Conservation (phyloP, 495 filamentous ascomycete genomes). For the Penicillium steckii region DNA sequence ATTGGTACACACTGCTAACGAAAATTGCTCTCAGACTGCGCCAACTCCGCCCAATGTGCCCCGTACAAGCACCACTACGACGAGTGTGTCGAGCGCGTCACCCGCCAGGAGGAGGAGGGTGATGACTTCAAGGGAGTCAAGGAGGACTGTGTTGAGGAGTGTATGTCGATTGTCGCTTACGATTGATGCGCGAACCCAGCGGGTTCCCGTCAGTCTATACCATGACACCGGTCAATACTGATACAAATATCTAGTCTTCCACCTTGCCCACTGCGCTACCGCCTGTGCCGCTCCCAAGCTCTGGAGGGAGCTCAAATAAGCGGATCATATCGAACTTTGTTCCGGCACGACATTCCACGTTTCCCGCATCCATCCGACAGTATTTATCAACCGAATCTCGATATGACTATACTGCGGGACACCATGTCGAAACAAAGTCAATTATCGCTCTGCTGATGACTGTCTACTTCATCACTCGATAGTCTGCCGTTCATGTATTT, state of each 20-base stretch:
- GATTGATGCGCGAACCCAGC: not conserved
- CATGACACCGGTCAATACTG: constrained; percentile 5
- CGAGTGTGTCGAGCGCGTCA: constrained; percentile 94
- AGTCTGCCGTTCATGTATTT: constrained; percentile 27
- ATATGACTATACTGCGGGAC: constrained; percentile 5
- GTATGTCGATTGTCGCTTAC: constrained; percentile 59
- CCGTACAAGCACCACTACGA: constrained; percentile 96
- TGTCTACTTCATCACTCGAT: constrained; percentile 12
- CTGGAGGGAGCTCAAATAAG: constrained; percentile 85
- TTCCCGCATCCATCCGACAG: constrained; percentile 9
- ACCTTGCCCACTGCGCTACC: constrained; percentile 90
- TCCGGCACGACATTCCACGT: constrained; percentile 11
- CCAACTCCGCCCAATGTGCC: constrained; percentile 76
- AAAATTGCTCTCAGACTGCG: constrained; percentile 67
- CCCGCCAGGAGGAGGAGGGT: constrained; percentile 63
- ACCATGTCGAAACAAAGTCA: constrained; percentile 12
- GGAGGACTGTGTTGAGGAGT: constrained; percentile 99
- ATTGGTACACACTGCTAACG: constrained; percentile 15
- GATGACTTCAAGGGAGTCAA: constrained; percentile 61
- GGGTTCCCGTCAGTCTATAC: not conserved
- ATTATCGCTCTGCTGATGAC: constrained; percentile 23
- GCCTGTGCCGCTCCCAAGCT: constrained; percentile 94
- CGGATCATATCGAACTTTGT: constrained; percentile 17
- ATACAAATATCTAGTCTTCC: constrained; percentile 73
- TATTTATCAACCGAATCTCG: constrained; percentile 6